Evolutionary conservation across 305 asterid species (phyloP).

Genomic region (Solanum aculeatissimum): DNA sequence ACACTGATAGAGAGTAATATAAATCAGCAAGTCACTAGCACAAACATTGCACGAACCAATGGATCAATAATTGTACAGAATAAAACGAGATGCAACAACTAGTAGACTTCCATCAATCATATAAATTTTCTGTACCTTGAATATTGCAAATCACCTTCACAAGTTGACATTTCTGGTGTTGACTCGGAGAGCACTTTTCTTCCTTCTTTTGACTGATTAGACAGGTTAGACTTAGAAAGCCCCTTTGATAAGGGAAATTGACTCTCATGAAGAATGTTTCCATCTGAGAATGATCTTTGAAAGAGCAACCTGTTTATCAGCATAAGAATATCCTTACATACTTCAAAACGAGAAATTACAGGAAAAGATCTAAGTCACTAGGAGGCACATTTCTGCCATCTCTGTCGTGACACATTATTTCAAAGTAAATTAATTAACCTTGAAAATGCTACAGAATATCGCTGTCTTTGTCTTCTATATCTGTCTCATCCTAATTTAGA

Average conservation of each 20-base stretch:
- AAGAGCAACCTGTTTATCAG: constrained; percentile 37
- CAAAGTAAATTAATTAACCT: not conserved
- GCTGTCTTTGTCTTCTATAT: not conserved
- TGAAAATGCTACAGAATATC: not conserved
- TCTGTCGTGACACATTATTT: not conserved
- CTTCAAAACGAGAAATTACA: not conserved
- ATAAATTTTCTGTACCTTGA: constrained; percentile 38
- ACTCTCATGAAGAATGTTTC: constrained; percentile 66
- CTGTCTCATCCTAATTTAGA: not conserved
- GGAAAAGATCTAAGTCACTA: not conserved
- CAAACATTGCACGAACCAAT: too few relatives aligned
- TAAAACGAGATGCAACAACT: too few relatives aligned
- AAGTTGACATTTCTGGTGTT: constrained; percentile 52
- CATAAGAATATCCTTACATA: not conserved
- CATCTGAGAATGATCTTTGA: constrained; percentile 88
- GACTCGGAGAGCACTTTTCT: constrained; percentile 50
- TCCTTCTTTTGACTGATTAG: constrained; percentile 29
- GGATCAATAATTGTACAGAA: too few relatives aligned
- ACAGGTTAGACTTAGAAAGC: constrained; percentile 23
- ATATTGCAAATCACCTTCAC: constrained; percentile 48
- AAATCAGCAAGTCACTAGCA: too few relatives aligned
- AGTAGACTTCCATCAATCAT: not conserved
- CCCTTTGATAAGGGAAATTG: constrained; percentile 39
- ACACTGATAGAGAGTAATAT: too few relatives aligned
- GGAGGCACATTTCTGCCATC: not conserved